Evolutionary conservation across 805 yeast genomes (phyloP).

Genomic region (Yamadazyma tumulicola): DNA sequence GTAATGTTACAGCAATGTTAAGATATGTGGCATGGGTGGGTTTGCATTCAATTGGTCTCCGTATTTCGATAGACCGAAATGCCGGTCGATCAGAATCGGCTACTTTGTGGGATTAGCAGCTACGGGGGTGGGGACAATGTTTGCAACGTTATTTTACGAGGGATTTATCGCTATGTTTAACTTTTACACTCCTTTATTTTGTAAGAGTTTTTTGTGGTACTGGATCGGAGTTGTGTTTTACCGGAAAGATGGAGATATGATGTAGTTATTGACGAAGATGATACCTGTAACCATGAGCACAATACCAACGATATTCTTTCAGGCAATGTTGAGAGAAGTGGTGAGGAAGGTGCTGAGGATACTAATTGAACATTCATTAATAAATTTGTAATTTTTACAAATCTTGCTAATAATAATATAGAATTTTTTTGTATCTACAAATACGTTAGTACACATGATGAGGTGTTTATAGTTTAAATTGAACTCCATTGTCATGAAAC

Average conservation of each 20-base stretch:
- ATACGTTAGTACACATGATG: too few species aligned
- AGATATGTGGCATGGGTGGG: conserved; percentile 75
- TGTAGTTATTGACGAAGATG: conserved; percentile 49
- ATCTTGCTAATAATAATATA: too few species aligned
- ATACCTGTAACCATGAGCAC: conserved; percentile 20
- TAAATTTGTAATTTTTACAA: too few species aligned
- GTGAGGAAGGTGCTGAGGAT: conserved; percentile 36
- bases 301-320: conserved; percentile 27
- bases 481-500: too few species aligned
- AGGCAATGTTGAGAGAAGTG: conserved; percentile 35
- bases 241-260: conserved; percentile 88
- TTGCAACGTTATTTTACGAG: conserved; percentile 50
- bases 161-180: conserved; percentile 51
- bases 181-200: conserved; percentile 63
- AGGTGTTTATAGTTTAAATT: too few species aligned
- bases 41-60: conserved; percentile 89
- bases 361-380: too few species aligned
- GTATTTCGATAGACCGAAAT: conserved; percentile 81
- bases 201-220: conserved; percentile 72
- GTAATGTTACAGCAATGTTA: too few species aligned
- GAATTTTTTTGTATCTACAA: too few species aligned
- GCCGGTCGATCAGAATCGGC: conserved; percentile 71
- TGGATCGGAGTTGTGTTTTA: conserved; percentile 80
- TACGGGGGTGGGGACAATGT: conserved; percentile 66
- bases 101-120: conserved; percentile 78